These are phyloP conservation scores for Podospora australis DNA, from an alignment of 495 filamentous ascomycete species.

Conservation along the genomic window DNA sequence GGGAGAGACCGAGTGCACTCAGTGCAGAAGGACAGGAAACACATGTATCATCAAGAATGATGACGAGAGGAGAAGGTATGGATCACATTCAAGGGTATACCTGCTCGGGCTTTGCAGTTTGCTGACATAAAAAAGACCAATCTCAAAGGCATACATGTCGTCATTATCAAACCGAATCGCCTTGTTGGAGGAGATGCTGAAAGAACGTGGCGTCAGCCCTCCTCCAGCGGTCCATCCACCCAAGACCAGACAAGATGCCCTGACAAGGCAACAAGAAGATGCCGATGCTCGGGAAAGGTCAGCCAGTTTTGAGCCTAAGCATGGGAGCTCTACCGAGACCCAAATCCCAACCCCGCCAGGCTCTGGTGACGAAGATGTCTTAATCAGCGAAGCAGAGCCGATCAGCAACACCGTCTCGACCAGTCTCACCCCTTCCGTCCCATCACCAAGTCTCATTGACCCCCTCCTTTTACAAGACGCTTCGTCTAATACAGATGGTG, in stretches of 20 bases:
- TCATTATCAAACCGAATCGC: slow-evolving; percentile 46
- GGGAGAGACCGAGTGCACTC: slow-evolving; percentile 44
- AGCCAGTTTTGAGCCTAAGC: slow-evolving; percentile 11
- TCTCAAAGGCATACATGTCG: slow-evolving; percentile 52
- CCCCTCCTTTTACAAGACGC: slow-evolving; percentile 23
- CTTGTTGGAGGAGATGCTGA: slow-evolving; percentile 43
- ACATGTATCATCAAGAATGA: slow-evolving; percentile 52
- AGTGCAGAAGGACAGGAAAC: slow-evolving; percentile 45
- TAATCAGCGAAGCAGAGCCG: slow-evolving; percentile 13
- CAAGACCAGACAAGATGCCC: slow-evolving; percentile 40
- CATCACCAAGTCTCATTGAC: slow-evolving; percentile 19
- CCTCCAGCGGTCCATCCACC: slow-evolving; percentile 48
- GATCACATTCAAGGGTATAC: neutral
- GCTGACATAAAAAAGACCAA: slow-evolving; percentile 44
- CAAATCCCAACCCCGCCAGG: slow-evolving; percentile 23
- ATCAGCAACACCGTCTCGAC: slow-evolving; percentile 1
- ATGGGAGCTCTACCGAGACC: slow-evolving; percentile 10
- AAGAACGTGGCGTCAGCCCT: slow-evolving; percentile 40
- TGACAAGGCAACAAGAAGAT: slow-evolving; percentile 13
- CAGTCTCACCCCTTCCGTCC: slow-evolving; percentile 1
- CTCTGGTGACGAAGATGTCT: slow-evolving; percentile 24
- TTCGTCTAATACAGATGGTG: slow-evolving; percentile 32
- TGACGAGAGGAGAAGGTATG: slow-evolving; percentile 46
- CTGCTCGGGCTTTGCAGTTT: neutral
- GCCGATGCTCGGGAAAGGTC: slow-evolving; percentile 1